A percentile compares a stretch with the other conserved stretches of the same genome.
Conservation (phyloP, 768 basidiomycete species). For the Hortiboletus campestris region DNA sequence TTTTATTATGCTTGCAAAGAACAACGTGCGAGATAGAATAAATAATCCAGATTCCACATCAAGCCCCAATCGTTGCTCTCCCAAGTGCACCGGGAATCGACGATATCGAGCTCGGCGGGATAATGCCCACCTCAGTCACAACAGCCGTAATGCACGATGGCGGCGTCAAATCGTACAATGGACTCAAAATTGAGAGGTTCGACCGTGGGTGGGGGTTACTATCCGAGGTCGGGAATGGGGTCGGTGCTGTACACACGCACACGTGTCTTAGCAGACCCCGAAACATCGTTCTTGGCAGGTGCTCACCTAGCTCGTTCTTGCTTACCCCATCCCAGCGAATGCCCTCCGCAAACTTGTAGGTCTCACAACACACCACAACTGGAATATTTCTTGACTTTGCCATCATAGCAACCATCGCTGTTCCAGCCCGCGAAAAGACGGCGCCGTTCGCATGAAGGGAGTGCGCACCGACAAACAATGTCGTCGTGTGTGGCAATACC, state of each 20-base stretch:
- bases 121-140: slow-evolving; percentile 95
- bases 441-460: slow-evolving; percentile 94
- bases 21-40: not conserved
- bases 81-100: slow-evolving; percentile 72
- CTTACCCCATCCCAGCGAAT: slow-evolving; percentile 93
- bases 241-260: slow-evolving; percentile 25
- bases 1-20: not conserved
- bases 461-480: slow-evolving; percentile 89
- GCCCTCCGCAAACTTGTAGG: slow-evolving; percentile 95
- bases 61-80: slow-evolving; percentile 24
- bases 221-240: slow-evolving; percentile 17
- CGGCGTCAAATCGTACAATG: slow-evolving; percentile 93
- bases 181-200: slow-evolving; percentile 77
- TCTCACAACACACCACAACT: slow-evolving; percentile 96
- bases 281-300: not conserved
- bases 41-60: not conserved
- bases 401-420: slow-evolving; percentile 96
- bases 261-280: not conserved
- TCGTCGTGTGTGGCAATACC: slow-evolving; percentile 76
- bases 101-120: slow-evolving; percentile 88
- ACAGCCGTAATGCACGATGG: slow-evolving; percentile 91
- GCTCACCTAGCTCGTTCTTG: slow-evolving; percentile 90
- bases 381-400: slow-evolving; percentile 78
- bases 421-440: slow-evolving; percentile 91
- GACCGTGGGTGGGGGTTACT: slow-evolving; percentile 8